Evolutionary conservation across 2,329 filamentous ascomycete genomes (phyloP), one percentile per base, ranked within the genome.

Genomic region (Pseudogymnoascus sp.): DNA sequence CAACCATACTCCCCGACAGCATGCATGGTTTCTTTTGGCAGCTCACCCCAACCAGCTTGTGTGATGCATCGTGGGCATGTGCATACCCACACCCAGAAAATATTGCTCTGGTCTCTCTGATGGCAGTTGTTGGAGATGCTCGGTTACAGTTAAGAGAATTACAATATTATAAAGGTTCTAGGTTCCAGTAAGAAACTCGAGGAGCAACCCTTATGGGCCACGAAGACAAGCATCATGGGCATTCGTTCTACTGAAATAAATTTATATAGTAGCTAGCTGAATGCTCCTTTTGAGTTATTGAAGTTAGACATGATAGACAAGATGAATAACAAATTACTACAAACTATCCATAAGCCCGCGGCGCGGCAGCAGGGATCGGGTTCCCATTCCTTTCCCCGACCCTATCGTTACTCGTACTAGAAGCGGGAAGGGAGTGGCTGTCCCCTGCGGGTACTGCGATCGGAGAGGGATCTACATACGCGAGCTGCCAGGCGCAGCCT

Each of bases 11-110:
- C 28, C n/a, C 14, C 30, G 25, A 33, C 15, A 33, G 25, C n/a
- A 5, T 53, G 47, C 15, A 53, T 53, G 47, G 18, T 53, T 53
- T 33, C 47, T 33, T 53, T 53, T 53, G 47, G 47, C 47, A 18
- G 9, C 6, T 18, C 28, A 33, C n/a, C 28, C 47, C 47, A 33
- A 53, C 47, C 8, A 15, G 28, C n/a, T 53, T 53, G 47, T 53
- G 47, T 53, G 47, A 53, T 53, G 47, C 47, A 33, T 53, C 5
- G 47, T 33, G 47, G 47, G 7, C 28, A 20, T 33, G 47, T 53
- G 47, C 47, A 53, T 53, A 33, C 15, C 8, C 47, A 53, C 43
- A 53, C 25, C 6, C 43, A 33, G 33, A 20, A n/a, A 33, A 53
- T 28, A 53, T 53, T 53, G 15, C 33, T 33, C n/a, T 33, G 28